Conservation (phyloP, 2,329 filamentous ascomycete species). For the Dothideomycetes sp. region DNA sequence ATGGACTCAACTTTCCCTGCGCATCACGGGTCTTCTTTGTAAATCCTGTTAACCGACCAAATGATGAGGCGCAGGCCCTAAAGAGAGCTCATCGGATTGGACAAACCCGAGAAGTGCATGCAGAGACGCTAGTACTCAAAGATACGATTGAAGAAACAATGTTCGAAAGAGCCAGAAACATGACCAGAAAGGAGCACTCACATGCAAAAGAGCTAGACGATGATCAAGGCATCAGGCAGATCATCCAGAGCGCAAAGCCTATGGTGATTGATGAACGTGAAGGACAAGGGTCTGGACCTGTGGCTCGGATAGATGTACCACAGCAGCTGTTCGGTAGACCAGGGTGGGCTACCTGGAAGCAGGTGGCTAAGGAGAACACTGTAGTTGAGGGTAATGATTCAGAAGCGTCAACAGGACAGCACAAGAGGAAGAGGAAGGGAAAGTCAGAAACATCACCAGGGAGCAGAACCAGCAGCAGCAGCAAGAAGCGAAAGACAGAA, state of each 20-base stretch:
- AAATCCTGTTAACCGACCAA: slow-evolving; percentile 74
- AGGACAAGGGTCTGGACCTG: slow-evolving; percentile 25
- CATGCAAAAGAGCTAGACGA: slow-evolving; percentile 51
- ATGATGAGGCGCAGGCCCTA: slow-evolving; percentile 82
- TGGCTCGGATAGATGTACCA: slow-evolving; percentile 32
- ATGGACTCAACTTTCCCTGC: slow-evolving; percentile 74
- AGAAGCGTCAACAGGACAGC: neutral
- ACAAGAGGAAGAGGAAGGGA: neutral
- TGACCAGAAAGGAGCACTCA: slow-evolving; percentile 55
- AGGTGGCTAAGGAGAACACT: neutral
- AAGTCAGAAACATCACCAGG: no score
- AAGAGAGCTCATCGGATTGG: slow-evolving; percentile 84
- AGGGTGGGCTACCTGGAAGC: slow-evolving; percentile 19
- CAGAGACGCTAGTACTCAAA: slow-evolving; percentile 75
- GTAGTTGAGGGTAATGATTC: neutral
- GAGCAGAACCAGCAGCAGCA: no score
- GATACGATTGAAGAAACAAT: slow-evolving; percentile 81
- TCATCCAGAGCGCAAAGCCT: slow-evolving; percentile 49
- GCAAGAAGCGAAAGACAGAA: no score
- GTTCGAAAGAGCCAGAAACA: slow-evolving; percentile 59
- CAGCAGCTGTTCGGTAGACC: slow-evolving; percentile 38
- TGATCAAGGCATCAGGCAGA: slow-evolving; percentile 48
- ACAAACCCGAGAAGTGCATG: slow-evolving; percentile 66
- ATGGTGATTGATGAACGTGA: slow-evolving; percentile 33
- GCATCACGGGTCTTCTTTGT: slow-evolving; percentile 85